These are phyloP conservation scores for Fonsecaea erecta DNA, from an alignment of 2,329 filamentous ascomycete genomes.

Conservation along the genomic window DNA sequence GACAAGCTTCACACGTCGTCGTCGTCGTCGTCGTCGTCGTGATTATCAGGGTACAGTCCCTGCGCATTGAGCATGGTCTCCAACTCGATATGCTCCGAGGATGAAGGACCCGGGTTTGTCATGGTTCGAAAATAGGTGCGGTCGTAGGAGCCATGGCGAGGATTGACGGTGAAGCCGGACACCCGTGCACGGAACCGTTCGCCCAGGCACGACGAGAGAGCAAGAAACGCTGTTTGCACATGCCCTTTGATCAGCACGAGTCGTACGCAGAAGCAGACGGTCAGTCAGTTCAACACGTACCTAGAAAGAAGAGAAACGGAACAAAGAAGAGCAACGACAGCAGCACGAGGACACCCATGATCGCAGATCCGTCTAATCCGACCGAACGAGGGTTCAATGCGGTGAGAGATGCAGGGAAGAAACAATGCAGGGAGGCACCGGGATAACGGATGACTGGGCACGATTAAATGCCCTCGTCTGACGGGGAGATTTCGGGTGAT, in stretches of 20 bases:
- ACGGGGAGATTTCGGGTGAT: background rate
- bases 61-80: slow-evolving; percentile 61
- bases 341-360: slow-evolving; percentile 32
- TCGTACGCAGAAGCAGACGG: background rate
- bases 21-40: slow-evolving; percentile 28
- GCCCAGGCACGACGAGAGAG: slow-evolving; percentile 61
- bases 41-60: slow-evolving; percentile 41
- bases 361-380: background rate
- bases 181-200: slow-evolving; percentile 57
- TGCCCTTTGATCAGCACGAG: background rate
- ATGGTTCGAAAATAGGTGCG: slow-evolving; percentile 62
- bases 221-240: slow-evolving; percentile 51
- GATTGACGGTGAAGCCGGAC: slow-evolving; percentile 50
- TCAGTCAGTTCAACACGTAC: slow-evolving; percentile 7
- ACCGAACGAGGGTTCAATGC: background rate
- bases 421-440: no score
- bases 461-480: slow-evolving; percentile 6
- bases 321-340: slow-evolving; percentile 31
- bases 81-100: slow-evolving; percentile 68
- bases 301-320: slow-evolving; percentile 31
- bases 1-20: slow-evolving; percentile 4
- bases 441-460: slow-evolving; percentile 7
- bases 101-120: slow-evolving; percentile 57
- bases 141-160: slow-evolving; percentile 56
- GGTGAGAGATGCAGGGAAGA: background rate